These are phyloP conservation scores for Parsonsia alboflavescens DNA, from an alignment of 257 asterid species.

Conservation along the genomic window DNA sequence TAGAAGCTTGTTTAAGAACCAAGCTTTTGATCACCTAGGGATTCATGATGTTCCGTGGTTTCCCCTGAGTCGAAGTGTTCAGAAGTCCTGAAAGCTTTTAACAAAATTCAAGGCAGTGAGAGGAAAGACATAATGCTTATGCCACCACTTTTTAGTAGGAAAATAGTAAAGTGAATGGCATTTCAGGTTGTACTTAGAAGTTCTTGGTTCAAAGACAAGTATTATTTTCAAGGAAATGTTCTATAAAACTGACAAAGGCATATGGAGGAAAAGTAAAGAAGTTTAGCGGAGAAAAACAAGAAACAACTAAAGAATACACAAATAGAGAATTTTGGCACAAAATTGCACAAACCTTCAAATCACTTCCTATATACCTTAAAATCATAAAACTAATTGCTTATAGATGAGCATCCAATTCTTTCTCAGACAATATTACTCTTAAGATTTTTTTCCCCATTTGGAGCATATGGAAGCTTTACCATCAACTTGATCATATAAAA, in stretches of 20 bases:
- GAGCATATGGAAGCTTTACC: constrained; percentile 85
- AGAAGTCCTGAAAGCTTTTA: neutral
- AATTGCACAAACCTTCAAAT: constrained; percentile 62
- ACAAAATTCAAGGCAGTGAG: neutral
- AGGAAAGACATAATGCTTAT: neutral
- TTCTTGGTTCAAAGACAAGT: neutral
- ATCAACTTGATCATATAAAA: constrained; percentile 52
- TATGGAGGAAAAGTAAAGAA: neutral
- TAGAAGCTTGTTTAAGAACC: too few species aligned
- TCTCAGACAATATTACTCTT: constrained; percentile 63
- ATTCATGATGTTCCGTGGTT: too few species aligned
- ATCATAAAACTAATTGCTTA: constrained; percentile 79
- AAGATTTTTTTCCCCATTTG: constrained; percentile 64
- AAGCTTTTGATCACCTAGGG: too few species aligned
- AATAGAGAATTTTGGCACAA: neutral
- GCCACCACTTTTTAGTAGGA: neutral
- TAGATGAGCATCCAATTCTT: constrained; percentile 63
- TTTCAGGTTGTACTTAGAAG: neutral
- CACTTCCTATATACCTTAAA: constrained; percentile 88
- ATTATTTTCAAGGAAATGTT: neutral
- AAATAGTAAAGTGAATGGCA: neutral
- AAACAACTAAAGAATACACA: neutral
- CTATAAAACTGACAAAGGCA: neutral
- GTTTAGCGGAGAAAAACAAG: neutral
- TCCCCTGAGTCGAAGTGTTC: too few species aligned